Percentiles rank a stretch among this genome's conserved stretches.
Evolutionary conservation across 2,329 filamentous ascomycete species (phyloP).

Genomic region (Cercospora sp.): DNA sequence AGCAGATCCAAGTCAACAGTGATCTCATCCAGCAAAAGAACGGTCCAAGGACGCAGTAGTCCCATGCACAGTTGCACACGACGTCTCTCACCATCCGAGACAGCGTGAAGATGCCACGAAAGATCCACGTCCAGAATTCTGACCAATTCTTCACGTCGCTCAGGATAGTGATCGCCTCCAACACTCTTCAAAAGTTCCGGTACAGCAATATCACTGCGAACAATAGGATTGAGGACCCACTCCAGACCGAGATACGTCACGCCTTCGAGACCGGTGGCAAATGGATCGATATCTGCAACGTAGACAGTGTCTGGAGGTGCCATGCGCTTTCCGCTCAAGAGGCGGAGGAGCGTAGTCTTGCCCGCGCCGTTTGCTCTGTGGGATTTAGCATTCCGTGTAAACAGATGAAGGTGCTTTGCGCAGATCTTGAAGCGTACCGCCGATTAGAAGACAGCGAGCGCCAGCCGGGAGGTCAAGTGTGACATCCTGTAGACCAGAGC

Average conservation of each 20-base stretch:
- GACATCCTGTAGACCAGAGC: conserved; percentile 74
- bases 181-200: conserved; percentile 80
- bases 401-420: neutral
- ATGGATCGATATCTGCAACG: conserved; percentile 85
- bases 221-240: conserved; percentile 97
- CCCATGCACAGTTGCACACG: conserved; percentile 97
- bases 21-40: conserved; percentile 91
- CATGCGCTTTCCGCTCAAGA: conserved; percentile 92
- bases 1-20: conserved; percentile 94
- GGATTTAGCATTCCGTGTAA: conserved; percentile 34
- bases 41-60: conserved; percentile 83
- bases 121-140: conserved; percentile 88
- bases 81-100: conserved; percentile 87
- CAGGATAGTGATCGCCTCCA: conserved; percentile 80
- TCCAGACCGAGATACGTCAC: conserved; percentile 97
- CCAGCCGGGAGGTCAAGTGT: conserved; percentile 74
- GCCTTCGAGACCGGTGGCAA: conserved; percentile 84
- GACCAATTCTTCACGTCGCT: conserved; percentile 82
- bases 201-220: conserved; percentile 92
- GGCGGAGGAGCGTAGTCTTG: conserved; percentile 92
- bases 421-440: conserved; percentile 55
- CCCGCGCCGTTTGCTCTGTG: conserved; percentile 82
- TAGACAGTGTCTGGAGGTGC: conserved; percentile 72
- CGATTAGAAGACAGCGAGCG: conserved; percentile 87
- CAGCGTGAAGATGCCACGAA: conserved; percentile 91